phyloP scores from a whole-genome alignment of 192 early-diverging fungal genomes.

The Rhizophagus prolifer region DNA sequence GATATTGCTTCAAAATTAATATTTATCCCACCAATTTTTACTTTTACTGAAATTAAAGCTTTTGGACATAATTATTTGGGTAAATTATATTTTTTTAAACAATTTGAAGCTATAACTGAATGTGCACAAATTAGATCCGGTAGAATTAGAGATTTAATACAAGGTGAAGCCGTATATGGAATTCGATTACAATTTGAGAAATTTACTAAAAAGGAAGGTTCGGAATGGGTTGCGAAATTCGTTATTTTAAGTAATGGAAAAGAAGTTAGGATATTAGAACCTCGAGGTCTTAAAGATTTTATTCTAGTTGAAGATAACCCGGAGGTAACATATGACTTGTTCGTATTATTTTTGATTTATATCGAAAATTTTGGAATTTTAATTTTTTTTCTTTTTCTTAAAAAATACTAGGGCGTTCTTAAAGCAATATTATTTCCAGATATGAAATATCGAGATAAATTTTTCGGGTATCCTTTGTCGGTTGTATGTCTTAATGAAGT shows the following conservation, averaged over 20 bases:
- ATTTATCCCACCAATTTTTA: conserved; percentile 23
- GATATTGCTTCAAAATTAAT: conserved; percentile 15
- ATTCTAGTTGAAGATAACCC: conserved; percentile 34
- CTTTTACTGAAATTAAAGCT: conserved; percentile 4
- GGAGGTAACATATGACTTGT: conserved; percentile 8
- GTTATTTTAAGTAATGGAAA: neutral
- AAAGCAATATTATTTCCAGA: conserved; percentile 33
- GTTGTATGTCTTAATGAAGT: conserved; percentile 5
- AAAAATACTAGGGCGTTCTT: conserved; percentile 22
- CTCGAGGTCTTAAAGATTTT: conserved; percentile 16
- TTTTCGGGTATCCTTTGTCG: neutral
- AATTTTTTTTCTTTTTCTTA: no score
- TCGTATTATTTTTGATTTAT: neutral
- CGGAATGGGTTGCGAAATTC: conserved; percentile 11
- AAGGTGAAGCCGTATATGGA: conserved; percentile 17
- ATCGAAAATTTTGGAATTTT: neutral
- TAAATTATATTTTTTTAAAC: conserved; percentile 36
- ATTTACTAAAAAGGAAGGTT: conserved; percentile 14
- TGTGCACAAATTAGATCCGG: conserved; percentile 11
- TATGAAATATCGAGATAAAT: conserved; percentile 22
- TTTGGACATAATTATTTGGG: conserved; percentile 27
- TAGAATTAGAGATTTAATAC: conserved; percentile 21
- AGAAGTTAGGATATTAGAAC: conserved; percentile 13
- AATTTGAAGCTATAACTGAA: conserved; percentile 30
- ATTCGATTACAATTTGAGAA: conserved; percentile 12